Percentiles rank a stretch among this genome's conserved stretches.
phyloP scores from a whole-genome alignment of 441 rosid genomes.

The Populus tomentosa region DNA sequence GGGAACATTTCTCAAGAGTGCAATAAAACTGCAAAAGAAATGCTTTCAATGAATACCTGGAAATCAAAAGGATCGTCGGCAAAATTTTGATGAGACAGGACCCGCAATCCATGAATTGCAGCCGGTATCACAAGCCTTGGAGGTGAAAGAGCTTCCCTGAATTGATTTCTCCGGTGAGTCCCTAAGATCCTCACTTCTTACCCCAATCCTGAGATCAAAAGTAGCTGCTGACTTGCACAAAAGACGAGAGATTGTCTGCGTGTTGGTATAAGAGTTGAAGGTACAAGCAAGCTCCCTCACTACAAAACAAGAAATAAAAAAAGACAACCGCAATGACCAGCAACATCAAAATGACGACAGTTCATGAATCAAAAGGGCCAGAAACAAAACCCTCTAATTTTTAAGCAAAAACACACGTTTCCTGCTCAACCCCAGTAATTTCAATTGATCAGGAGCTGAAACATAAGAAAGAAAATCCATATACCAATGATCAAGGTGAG shows the following conservation, averaged over 20 bases:
- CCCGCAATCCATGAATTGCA: conserved; percentile 72
- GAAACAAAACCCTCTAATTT: not conserved
- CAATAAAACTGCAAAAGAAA: not conserved
- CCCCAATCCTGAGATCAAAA: conserved; percentile 56
- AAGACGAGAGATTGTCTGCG: conserved; percentile 48
- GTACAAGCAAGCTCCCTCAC: conserved; percentile 63
- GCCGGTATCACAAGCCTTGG: conserved; percentile 90
- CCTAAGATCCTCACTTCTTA: conserved; percentile 73
- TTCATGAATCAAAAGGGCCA: not conserved
- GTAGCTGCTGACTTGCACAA: conserved; percentile 7
- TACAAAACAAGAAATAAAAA: conserved; percentile 15
- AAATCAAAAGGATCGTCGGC: conserved; percentile 61
- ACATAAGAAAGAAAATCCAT: not conserved
- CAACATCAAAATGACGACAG: not conserved
- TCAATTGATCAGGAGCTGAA: not conserved
- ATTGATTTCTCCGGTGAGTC: conserved; percentile 55
- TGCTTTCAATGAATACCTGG: conserved; percentile 47
- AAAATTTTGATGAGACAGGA: conserved; percentile 55
- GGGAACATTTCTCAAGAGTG: not conserved
- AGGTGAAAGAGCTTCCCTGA: conserved; percentile 84
- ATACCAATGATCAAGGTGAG: too few relatives aligned
- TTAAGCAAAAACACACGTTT: not conserved
- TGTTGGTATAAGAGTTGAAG: conserved; percentile 76
- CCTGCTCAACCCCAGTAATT: not conserved
- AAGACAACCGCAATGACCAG: not conserved